These are phyloP conservation scores for Phtheirospermum japonicum DNA, from an alignment of 257 asterid genomes.

Conservation along the genomic window DNA sequence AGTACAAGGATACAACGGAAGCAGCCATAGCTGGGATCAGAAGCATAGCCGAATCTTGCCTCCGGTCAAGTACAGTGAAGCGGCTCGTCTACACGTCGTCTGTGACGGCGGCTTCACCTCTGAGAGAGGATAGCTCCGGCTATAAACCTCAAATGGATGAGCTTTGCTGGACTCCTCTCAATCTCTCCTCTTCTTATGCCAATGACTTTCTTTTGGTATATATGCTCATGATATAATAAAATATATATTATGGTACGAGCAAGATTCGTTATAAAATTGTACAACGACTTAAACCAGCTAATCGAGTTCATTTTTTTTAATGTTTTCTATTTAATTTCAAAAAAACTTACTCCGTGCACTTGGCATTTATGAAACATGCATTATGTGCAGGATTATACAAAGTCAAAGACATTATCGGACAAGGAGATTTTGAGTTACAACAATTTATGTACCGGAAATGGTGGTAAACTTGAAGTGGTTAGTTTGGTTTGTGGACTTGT, in stretches of 20 bases:
- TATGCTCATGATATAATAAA: not conserved
- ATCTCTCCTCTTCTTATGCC: slow-evolving; percentile 10
- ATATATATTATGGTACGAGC: not conserved
- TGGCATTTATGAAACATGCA: no score
- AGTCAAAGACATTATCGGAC: slow-evolving; percentile 27
- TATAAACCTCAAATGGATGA: slow-evolving; percentile 40
- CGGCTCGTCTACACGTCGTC: slow-evolving; percentile 38
- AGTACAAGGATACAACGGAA: slow-evolving; percentile 26
- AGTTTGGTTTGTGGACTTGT: not conserved
- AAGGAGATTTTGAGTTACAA: slow-evolving; percentile 25
- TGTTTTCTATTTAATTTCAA: no score
- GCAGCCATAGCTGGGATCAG: slow-evolving; percentile 38
- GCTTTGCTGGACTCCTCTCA: slow-evolving; percentile 47
- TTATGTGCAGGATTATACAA: slow-evolving; percentile 25
- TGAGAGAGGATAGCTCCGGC: slow-evolving; percentile 36
- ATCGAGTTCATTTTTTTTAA: no score
- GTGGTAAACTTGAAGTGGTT: slow-evolving; percentile 24
- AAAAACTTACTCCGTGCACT: no score
- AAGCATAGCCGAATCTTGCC: slow-evolving; percentile 34
- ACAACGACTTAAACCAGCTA: no score
- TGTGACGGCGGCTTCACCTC: slow-evolving; percentile 37
- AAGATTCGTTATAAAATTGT: no score
- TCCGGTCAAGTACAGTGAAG: slow-evolving; percentile 32
- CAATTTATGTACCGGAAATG: not conserved
- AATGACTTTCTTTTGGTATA: slow-evolving; percentile 18